These are phyloP conservation scores for Ganoderma lucidum DNA, from an alignment of 1,284 basidiomycete genomes.

Conservation along the genomic window DNA sequence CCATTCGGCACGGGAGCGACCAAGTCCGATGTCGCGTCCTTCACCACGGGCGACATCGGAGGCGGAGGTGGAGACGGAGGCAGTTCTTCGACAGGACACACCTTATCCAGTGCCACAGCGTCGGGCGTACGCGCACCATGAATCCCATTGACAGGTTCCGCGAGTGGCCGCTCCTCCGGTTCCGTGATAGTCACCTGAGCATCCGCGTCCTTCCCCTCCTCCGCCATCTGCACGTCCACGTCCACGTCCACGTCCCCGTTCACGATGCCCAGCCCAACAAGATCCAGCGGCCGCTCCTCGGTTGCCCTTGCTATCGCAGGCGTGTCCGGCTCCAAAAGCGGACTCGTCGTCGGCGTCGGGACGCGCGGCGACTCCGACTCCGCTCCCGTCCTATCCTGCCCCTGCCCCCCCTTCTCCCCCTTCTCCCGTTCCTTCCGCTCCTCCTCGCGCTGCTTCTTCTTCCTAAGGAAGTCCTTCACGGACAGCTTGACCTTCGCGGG, in stretches of 20 bases:
- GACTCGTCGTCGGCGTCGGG: neutral
- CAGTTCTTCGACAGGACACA: neutral
- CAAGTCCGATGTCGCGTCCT: neutral
- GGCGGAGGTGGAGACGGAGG: neutral
- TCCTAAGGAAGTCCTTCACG: slow-evolving; percentile 48
- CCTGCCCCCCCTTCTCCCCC: neutral
- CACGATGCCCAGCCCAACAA: neutral
- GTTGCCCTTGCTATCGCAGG: neutral
- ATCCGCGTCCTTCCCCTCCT: neutral
- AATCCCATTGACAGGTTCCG: neutral
- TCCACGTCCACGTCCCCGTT: slow-evolving; percentile 5
- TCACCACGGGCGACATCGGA: neutral
- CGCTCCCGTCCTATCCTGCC: neutral
- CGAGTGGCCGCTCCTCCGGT: neutral
- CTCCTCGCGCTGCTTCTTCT: slow-evolving; percentile 48
- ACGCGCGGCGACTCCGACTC: neutral
- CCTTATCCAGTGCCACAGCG: neutral
- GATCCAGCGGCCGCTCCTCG: neutral
- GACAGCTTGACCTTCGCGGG: slow-evolving; percentile 47
- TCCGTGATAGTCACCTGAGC: neutral
- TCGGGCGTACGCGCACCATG: neutral
- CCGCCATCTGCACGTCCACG: slow-evolving; percentile 17
- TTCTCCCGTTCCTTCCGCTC: slow-evolving; percentile 14
- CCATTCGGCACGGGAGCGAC: slow-evolving; percentile 7
- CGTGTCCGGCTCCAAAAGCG: neutral